phyloP scores from a whole-genome alignment of 75 land plant genomes.

The Selaginella tamariscina region DNA sequence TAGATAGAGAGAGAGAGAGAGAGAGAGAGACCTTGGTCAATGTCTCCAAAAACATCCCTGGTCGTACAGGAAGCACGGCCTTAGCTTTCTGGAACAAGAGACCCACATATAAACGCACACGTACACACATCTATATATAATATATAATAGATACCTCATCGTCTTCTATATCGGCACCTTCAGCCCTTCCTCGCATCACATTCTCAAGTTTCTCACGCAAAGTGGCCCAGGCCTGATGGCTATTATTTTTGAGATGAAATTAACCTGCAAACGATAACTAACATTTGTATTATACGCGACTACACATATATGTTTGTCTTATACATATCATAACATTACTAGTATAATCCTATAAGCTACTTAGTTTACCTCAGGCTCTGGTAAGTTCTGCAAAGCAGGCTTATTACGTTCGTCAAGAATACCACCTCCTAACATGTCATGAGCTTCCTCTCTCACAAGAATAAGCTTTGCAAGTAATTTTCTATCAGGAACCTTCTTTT shows the following conservation, averaged over 20 bases:
- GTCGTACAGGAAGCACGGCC: constrained; percentile 77
- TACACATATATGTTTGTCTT: too few relatives aligned
- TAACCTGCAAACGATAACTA: constrained; percentile 49
- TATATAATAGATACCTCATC: background rate
- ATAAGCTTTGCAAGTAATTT: constrained; percentile 86
- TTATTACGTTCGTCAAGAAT: constrained; percentile 79
- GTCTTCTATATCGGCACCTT: constrained; percentile 51
- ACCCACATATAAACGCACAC: too few relatives aligned
- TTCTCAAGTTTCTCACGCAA: constrained; percentile 49
- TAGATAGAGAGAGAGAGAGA: background rate
- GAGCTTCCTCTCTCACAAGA: constrained; percentile 92
- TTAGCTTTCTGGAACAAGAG: background rate
- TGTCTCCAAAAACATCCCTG: constrained; percentile 96
- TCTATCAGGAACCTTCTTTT: constrained; percentile 56
- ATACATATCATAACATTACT: too few relatives aligned
- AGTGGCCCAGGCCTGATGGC: constrained; percentile 81
- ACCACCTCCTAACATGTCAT: constrained; percentile 95
- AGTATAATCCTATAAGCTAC: too few relatives aligned
- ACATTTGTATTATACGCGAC: too few relatives aligned
- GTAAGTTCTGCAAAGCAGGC: constrained; percentile 65
- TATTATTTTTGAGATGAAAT: constrained; percentile 66
- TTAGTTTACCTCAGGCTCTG: constrained; percentile 86
- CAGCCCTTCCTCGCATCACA: constrained; percentile 87
- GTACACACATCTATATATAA: too few relatives aligned
- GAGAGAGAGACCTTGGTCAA: constrained; percentile 49